Conservation (phyloP, 768 basidiomycete species). For the Panaeolus papilionaceus region DNA sequence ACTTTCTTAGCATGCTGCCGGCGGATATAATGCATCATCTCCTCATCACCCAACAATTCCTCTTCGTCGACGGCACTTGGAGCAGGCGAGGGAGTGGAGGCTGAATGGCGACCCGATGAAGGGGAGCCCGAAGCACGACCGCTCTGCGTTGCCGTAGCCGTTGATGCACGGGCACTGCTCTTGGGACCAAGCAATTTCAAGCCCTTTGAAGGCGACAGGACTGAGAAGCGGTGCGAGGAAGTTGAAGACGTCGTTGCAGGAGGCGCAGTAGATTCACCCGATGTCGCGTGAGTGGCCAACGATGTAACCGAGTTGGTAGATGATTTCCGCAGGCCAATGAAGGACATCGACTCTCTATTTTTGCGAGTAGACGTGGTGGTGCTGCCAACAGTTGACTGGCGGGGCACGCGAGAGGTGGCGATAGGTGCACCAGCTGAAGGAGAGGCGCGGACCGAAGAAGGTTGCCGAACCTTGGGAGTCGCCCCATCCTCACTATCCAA, state of each 20-base stretch:
- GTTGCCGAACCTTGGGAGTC: slow-evolving; percentile 57
- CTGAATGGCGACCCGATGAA: slow-evolving; percentile 74
- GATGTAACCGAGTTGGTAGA: slow-evolving; percentile 85
- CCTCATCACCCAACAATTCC: slow-evolving; percentile 89
- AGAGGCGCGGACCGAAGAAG: slow-evolving; percentile 65
- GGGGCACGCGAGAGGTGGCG: slow-evolving; percentile 66
- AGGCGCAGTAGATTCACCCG: slow-evolving; percentile 26
- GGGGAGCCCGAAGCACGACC: slow-evolving; percentile 62
- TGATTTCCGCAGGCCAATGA: slow-evolving; percentile 78
- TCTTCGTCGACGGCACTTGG: slow-evolving; percentile 84
- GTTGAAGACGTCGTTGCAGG: slow-evolving; percentile 40
- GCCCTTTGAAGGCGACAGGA: slow-evolving; percentile 84
- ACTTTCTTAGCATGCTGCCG: slow-evolving; percentile 90
- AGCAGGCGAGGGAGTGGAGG: slow-evolving; percentile 86
- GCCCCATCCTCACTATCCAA: slow-evolving; percentile 65
- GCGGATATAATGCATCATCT: slow-evolving; percentile 94
- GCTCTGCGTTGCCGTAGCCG: slow-evolving; percentile 55
- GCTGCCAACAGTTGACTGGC: slow-evolving; percentile 61
- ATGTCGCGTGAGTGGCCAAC: slow-evolving; percentile 53
- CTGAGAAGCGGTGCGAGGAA: slow-evolving; percentile 73
- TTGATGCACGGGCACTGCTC: slow-evolving; percentile 63
- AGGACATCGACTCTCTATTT: slow-evolving; percentile 82
- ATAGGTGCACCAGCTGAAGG: slow-evolving; percentile 47
- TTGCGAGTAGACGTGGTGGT: slow-evolving; percentile 51
- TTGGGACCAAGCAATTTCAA: slow-evolving; percentile 85